phyloP scores from a whole-genome alignment of 805 yeast genomes.

The Suhomyces pyralidae region DNA sequence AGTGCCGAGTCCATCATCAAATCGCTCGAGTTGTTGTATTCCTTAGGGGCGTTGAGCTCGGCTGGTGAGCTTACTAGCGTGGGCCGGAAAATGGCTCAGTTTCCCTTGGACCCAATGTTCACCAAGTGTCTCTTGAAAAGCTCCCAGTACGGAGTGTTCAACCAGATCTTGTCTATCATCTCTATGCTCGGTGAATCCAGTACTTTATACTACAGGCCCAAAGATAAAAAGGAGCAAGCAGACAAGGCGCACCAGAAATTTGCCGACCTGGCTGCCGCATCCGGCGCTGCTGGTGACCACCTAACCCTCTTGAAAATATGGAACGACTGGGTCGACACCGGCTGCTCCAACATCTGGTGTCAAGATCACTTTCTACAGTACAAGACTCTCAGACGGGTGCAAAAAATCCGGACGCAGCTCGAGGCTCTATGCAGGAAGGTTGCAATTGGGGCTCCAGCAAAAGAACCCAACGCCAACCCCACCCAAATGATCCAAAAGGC shows the following conservation, averaged over 20 bases:
- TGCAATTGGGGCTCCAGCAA: slow-evolving; percentile 30
- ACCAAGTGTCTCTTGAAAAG: slow-evolving; percentile 73
- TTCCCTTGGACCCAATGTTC: slow-evolving; percentile 89
- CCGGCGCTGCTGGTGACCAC: slow-evolving; percentile 68
- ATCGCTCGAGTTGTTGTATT: slow-evolving; percentile 78
- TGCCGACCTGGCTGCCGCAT: slow-evolving; percentile 20
- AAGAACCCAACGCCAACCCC: slow-evolving; percentile 5
- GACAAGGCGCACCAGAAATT: slow-evolving; percentile 62
- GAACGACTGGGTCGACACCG: slow-evolving; percentile 69
- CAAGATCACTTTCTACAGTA: slow-evolving; percentile 77
- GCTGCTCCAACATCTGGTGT: slow-evolving; percentile 78
- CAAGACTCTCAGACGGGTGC: slow-evolving; percentile 63
- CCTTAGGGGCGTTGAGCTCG: slow-evolving; percentile 81
- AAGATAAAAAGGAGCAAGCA: slow-evolving; percentile 62
- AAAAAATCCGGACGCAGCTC: slow-evolving; percentile 71
- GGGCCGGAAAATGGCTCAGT: slow-evolving; percentile 85
- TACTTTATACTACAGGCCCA: slow-evolving; percentile 66
- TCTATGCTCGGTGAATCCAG: slow-evolving; percentile 83
- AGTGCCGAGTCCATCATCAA: slow-evolving; percentile 66
- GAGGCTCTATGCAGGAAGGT: slow-evolving; percentile 55
- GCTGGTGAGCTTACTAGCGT: slow-evolving; percentile 72
- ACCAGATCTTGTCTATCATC: slow-evolving; percentile 68
- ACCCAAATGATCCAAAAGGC: slow-evolving; percentile 45
- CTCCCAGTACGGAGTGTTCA: slow-evolving; percentile 55
- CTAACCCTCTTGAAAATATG: slow-evolving; percentile 70